Conservation (phyloP, 2,329 filamentous ascomycete species). For the Exserohilum rostratum region DNA sequence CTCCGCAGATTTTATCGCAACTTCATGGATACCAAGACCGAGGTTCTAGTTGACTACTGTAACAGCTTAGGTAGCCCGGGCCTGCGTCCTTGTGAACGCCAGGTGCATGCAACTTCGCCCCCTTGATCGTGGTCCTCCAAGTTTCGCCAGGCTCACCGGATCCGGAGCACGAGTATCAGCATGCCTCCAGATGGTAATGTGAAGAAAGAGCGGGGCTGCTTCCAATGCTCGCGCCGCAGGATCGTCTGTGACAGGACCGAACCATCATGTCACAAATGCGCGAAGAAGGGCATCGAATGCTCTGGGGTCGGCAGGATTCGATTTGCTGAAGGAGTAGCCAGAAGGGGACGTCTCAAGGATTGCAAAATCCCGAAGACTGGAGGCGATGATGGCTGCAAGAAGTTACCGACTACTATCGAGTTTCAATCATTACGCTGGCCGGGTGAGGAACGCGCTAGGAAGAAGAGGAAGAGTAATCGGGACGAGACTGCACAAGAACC, state of each 20-base stretch:
- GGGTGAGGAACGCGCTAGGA: not conserved
- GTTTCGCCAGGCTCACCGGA: too few relatives aligned
- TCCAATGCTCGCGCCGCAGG: slow-evolving; percentile 48
- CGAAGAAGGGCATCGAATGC: slow-evolving; percentile 48
- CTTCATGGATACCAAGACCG: too few relatives aligned
- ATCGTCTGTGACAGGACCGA: slow-evolving; percentile 51
- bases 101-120: too few relatives aligned
- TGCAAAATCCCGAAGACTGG: slow-evolving; percentile 18
- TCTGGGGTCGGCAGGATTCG: slow-evolving; percentile 50
- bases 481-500: too few relatives aligned
- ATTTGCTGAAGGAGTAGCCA: slow-evolving; percentile 42
- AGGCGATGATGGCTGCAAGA: not conserved
- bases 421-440: not conserved
- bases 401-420: not conserved
- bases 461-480: too few relatives aligned
- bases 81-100: too few relatives aligned
- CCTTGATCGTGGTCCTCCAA: too few relatives aligned
- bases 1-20: too few relatives aligned
- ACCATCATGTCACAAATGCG: slow-evolving; percentile 50
- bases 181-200: too few relatives aligned
- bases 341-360: slow-evolving; percentile 23
- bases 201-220: slow-evolving; percentile 47
- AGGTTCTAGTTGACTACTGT: too few relatives aligned
- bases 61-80: too few relatives aligned
- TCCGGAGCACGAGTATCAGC: too few relatives aligned